Evolutionary conservation across 805 yeast genomes (phyloP).

Genomic region (Lachancea sp.): DNA sequence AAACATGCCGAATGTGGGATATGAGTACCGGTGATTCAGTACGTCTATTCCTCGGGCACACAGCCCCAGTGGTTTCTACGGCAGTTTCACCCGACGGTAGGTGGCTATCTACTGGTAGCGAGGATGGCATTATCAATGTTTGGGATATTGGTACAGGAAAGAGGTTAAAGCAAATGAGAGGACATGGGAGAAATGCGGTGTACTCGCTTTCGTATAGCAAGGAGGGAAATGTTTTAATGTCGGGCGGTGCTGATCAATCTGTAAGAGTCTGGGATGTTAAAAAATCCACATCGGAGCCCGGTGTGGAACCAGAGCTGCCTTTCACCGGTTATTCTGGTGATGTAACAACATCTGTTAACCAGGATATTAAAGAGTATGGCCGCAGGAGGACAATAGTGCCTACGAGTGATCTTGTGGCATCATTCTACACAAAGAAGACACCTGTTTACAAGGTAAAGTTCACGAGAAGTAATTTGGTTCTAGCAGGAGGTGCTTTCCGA

Average conservation of each 20-base stretch:
- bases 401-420: constrained; percentile 84
- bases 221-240: constrained; percentile 84
- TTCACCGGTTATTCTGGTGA: constrained; percentile 35
- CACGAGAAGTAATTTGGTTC: constrained; percentile 81
- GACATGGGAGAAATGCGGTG: constrained; percentile 84
- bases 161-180: constrained; percentile 82
- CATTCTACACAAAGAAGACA: constrained; percentile 87
- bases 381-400: constrained; percentile 69
- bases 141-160: constrained; percentile 96
- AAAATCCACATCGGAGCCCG: constrained; percentile 72
- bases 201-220: constrained; percentile 77
- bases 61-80: constrained; percentile 77
- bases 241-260: constrained; percentile 88
- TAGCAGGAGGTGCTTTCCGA: constrained; percentile 85
- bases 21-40: constrained; percentile 82
- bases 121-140: constrained; percentile 77
- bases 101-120: constrained; percentile 93
- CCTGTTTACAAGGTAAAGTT: constrained; percentile 92
- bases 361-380: constrained; percentile 42
- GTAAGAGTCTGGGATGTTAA: constrained; percentile 96
- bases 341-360: constrained; percentile 28
- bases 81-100: constrained; percentile 96
- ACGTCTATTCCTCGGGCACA: constrained; percentile 86
- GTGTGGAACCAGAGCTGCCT: constrained; percentile 70
- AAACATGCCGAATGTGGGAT: constrained; percentile 98